Evolutionary conservation across 495 filamentous ascomycete genomes (phyloP), one percentile per base, ranked within the genome.

Genomic region (Trichoderma reesei): DNA sequence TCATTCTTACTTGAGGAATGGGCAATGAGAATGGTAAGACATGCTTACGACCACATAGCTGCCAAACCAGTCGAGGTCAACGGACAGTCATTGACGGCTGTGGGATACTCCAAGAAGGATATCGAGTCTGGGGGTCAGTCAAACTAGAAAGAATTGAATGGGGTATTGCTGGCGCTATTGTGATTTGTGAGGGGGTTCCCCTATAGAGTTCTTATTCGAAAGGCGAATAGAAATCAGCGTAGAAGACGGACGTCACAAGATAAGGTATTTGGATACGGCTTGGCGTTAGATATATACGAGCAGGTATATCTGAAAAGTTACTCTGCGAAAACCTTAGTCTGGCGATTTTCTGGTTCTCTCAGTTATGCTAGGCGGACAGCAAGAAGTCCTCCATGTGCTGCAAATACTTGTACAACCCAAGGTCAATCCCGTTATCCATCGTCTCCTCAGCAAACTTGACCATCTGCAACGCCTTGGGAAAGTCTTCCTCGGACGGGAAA

Each of bases 51-150:
- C 4, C 3, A 9, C 13, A 56, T 56, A 56, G 61, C 61, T 34
- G 51, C 51, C 8, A 13, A 13, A 10, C 51, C 51, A 13, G 51
- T 56, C 26, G 34, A 56, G 4, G 34, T 63, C 16, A 36, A 38
- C 14, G 38, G 31, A 9, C 16, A 41, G 10, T 18, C 13, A 18
- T 38, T 63, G 38, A 41, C 38, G 33, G 38, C 61, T 16, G 2
- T 10, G 16, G 61, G 61, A 16, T 63, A 44, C 20, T n/a, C 7
- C 13, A 48, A 63, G 61, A 16, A 63, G 2, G 61, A 63, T 26
- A 36, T 63, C 41, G 41, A 63, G 20, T 48, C 39, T 38, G 61
- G 61, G 8, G 61, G 61, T 26, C 26, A 26, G 26, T 1, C 26
- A 26, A 26, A 26, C 0, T 26, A 26, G 26, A 1, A 26, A 14